Evolutionary conservation across 1,284 basidiomycete species (phyloP).

Genomic region (Neonothopanus nambi): DNA sequence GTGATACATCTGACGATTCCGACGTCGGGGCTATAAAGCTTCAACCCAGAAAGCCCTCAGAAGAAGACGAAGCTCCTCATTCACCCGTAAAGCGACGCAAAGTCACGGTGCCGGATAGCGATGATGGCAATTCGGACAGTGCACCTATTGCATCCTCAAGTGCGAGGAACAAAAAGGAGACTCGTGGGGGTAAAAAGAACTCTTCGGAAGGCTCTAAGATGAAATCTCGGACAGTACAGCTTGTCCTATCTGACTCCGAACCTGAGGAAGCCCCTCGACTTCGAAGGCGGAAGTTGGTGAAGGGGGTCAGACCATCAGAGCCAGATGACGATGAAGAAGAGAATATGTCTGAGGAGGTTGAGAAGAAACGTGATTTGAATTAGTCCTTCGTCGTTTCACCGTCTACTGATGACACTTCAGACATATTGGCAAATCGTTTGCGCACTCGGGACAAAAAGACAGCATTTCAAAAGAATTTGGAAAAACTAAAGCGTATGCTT

Average conservation of each 20-base stretch:
- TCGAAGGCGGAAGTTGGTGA: conserved; percentile 46
- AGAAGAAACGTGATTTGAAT: conserved; percentile 49
- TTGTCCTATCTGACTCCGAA: conserved; percentile 9
- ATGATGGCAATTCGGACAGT: conserved; percentile 19
- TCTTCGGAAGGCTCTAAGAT: conserved; percentile 16
- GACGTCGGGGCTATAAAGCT: conserved; percentile 54
- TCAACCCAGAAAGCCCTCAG: conserved; percentile 32
- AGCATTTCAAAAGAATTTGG: conserved; percentile 62
- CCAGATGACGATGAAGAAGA: conserved; percentile 47
- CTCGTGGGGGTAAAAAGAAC: conserved; percentile 15
- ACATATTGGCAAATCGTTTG: conserved; percentile 62
- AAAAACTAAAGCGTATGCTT: conserved; percentile 56
- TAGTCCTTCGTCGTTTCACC: conserved; percentile 4
- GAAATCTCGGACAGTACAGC: neutral
- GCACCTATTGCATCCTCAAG: neutral
- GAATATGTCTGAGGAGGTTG: conserved; percentile 53
- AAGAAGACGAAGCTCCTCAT: conserved; percentile 34
- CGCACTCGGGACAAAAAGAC: conserved; percentile 61
- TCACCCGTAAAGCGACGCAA: conserved; percentile 30
- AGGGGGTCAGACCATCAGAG: conserved; percentile 42
- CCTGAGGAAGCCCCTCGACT: conserved; percentile 28
- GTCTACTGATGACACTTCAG: conserved; percentile 34
- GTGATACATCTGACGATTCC: conserved; percentile 32
- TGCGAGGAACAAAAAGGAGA: conserved; percentile 11
- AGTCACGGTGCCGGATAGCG: conserved; percentile 26